Evolutionary conservation across 495 filamentous ascomycete genomes (phyloP).

Genomic region (Entonaema liquescens): DNA sequence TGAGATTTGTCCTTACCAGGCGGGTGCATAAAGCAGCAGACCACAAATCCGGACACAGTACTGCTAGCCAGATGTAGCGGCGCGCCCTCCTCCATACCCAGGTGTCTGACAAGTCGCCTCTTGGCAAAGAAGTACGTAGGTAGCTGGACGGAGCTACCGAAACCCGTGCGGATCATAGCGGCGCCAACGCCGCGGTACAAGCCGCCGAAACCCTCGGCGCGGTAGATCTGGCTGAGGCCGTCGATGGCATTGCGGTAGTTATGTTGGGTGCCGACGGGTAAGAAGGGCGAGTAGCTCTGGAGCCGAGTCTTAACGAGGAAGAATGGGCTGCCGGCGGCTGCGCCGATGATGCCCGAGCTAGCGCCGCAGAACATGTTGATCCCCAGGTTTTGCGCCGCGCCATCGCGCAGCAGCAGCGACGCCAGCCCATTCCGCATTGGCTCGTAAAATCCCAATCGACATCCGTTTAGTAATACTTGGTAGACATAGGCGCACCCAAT

Average conservation of each 20-base stretch:
- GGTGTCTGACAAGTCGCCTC: constrained; percentile 76
- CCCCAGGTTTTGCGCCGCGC: constrained; percentile 77
- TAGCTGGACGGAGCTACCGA: constrained; percentile 93
- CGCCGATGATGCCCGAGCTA: constrained; percentile 85
- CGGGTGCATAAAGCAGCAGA: constrained; percentile 98
- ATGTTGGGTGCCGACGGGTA: constrained; percentile 96
- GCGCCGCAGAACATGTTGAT: constrained; percentile 95
- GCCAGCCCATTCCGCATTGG: constrained; percentile 79
- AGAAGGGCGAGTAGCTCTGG: constrained; percentile 92
- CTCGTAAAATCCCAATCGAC: constrained; percentile 97
- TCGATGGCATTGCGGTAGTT: constrained; percentile 86
- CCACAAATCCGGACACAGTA: constrained; percentile 91
- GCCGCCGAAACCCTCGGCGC: constrained; percentile 77
- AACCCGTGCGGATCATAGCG: constrained; percentile 97
- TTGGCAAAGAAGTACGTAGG: constrained; percentile 99
- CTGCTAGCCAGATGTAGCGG: constrained; percentile 88
- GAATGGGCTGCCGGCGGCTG: constrained; percentile 90
- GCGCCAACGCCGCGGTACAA: constrained; percentile 90
- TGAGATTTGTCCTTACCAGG: constrained; percentile 67
- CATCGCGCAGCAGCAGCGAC: constrained; percentile 70
- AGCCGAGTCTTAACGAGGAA: constrained; percentile 98
- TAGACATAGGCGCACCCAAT: constrained; percentile 95
- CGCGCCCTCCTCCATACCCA: constrained; percentile 92
- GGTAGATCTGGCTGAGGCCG: constrained; percentile 81
- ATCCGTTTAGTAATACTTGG: constrained; percentile 95